phyloP scores from a whole-genome alignment of 768 basidiomycete genomes.

The Lentinula sp. region DNA sequence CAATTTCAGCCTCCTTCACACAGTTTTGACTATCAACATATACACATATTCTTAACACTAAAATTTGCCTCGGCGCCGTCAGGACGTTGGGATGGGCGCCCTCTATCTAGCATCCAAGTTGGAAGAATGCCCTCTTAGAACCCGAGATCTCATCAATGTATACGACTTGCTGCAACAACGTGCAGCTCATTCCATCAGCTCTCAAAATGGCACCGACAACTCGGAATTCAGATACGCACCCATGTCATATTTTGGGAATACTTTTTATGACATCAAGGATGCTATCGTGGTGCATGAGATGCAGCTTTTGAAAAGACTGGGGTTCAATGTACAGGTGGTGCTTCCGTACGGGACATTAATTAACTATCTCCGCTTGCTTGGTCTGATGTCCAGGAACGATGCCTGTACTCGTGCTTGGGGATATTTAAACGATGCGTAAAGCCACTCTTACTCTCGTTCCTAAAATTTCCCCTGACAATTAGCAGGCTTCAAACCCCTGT shows the following conservation, averaged over 20 bases:
- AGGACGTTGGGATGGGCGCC: conserved; percentile 90
- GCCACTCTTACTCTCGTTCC: conserved; percentile 12
- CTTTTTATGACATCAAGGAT: conserved; percentile 94
- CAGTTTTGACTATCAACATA: neutral
- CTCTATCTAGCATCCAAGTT: conserved; percentile 86
- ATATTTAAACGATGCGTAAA: conserved; percentile 93
- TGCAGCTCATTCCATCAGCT: conserved; percentile 43
- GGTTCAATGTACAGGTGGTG: conserved; percentile 91
- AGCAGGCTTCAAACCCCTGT: conserved; percentile 89
- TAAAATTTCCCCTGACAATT: neutral
- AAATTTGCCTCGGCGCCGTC: conserved; percentile 8
- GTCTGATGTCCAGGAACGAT: conserved; percentile 65
- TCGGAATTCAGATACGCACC: conserved; percentile 61
- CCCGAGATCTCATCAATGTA: conserved; percentile 92
- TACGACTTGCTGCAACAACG: conserved; percentile 88
- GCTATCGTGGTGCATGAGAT: conserved; percentile 92
- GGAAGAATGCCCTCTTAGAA: conserved; percentile 86
- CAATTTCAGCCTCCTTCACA: conserved; percentile 4
- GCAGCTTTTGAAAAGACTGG: conserved; percentile 94
- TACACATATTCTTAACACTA: neutral
- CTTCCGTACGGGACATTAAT: conserved; percentile 92
- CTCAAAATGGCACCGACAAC: conserved; percentile 19
- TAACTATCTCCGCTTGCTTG: conserved; percentile 88
- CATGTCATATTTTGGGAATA: conserved; percentile 85
- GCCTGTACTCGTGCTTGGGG: conserved; percentile 86